A percentile compares a stretch with the other conserved stretches of the same genome.
These are phyloP conservation scores for Candida patagonica DNA, from an alignment of 805 yeast genomes.

Conservation along the genomic window DNA sequence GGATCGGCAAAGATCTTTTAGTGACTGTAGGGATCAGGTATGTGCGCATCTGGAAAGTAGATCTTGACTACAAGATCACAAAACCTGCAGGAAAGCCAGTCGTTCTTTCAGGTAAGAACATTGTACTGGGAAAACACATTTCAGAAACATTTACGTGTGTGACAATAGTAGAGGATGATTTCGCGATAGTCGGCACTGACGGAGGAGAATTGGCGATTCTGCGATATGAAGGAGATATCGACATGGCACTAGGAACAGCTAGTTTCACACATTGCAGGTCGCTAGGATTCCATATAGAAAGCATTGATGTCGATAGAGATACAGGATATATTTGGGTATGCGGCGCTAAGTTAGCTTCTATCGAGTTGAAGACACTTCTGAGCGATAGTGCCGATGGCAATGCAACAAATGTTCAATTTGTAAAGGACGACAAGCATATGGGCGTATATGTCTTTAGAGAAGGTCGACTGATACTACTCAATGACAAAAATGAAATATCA, in stretches of 20 bases:
- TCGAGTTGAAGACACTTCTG: too few relatives aligned
- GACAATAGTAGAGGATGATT: slow-evolving; percentile 28
- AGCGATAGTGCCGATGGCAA: too few relatives aligned
- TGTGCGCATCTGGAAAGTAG: slow-evolving; percentile 51
- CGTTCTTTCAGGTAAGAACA: slow-evolving; percentile 49
- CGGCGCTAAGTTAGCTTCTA: too few relatives aligned
- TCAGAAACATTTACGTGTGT: slow-evolving; percentile 33
- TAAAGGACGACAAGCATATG: too few relatives aligned
- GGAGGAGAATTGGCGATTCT: slow-evolving; percentile 20
- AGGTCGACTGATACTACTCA: too few relatives aligned
- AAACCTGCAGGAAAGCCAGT: slow-evolving; percentile 16
- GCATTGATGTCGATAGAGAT: slow-evolving; percentile 17
- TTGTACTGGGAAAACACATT: slow-evolving; percentile 38
- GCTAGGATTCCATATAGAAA: slow-evolving; percentile 15
- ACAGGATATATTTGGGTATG: slow-evolving; percentile 36
- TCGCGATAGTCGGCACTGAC: slow-evolving; percentile 19
- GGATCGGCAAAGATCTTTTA: slow-evolving; percentile 42
- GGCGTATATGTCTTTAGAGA: too few relatives aligned
- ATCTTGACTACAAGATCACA: not conserved
- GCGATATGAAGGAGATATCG: slow-evolving; percentile 3
- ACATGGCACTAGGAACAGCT: slow-evolving; percentile 9
- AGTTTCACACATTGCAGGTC: slow-evolving; percentile 10
- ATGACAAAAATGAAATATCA: too few relatives aligned
- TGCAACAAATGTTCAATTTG: too few relatives aligned
- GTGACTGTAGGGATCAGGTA: slow-evolving; percentile 55